Evolutionary conservation across 2,329 filamentous ascomycete species (phyloP).

Genomic region (Seiridium unicorne): DNA sequence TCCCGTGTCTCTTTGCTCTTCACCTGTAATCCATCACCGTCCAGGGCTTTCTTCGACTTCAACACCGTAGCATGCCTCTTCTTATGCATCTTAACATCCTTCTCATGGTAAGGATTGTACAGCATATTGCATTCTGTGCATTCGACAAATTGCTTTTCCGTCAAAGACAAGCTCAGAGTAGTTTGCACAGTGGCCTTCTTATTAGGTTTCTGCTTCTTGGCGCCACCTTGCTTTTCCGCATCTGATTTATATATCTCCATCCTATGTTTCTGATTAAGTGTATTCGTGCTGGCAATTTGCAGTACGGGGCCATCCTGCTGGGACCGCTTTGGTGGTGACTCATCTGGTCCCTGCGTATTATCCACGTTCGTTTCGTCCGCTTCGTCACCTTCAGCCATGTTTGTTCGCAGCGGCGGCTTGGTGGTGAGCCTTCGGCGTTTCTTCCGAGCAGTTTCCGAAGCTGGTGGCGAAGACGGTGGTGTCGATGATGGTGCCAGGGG

Average conservation of each 20-base stretch:
- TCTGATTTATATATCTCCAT: background rate
- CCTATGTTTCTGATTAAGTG: slow-evolving; percentile 11
- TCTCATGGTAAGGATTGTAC: slow-evolving; percentile 43
- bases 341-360: background rate
- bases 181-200: slow-evolving; percentile 33
- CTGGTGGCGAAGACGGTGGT: slow-evolving; percentile 29
- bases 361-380: background rate
- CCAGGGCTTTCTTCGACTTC: slow-evolving; percentile 16
- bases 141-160: slow-evolving; percentile 35
- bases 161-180: slow-evolving; percentile 36
- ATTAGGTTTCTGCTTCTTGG: slow-evolving; percentile 13
- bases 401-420: slow-evolving; percentile 10
- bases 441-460: slow-evolving; percentile 13
- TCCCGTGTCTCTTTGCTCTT: too few relatives aligned
- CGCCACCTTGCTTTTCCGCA: background rate
- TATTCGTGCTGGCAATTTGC: slow-evolving; percentile 7
- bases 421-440: slow-evolving; percentile 32
- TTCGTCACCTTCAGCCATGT: slow-evolving; percentile 2
- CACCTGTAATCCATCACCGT: too few relatives aligned
- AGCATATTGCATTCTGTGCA: slow-evolving; percentile 41
- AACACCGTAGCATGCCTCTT: slow-evolving; percentile 30
- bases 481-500: slow-evolving; percentile 18
- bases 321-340: too few relatives aligned
- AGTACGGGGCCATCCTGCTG: background rate
- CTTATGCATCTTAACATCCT: slow-evolving; percentile 40